phyloP scores from a whole-genome alignment of 2,329 filamentous ascomycete genomes.

The Phaeoacremonium minimum region DNA sequence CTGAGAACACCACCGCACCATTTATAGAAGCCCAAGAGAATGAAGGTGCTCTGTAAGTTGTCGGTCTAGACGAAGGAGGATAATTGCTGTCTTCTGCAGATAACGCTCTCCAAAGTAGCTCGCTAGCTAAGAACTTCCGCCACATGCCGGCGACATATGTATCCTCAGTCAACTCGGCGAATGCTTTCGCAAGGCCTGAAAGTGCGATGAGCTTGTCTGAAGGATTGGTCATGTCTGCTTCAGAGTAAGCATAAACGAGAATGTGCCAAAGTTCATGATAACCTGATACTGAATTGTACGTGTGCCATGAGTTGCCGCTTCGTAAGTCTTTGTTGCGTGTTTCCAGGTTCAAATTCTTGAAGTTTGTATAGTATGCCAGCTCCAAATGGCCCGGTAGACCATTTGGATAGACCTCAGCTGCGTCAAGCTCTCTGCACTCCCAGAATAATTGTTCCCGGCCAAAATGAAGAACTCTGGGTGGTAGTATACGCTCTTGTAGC shows the following conservation, averaged over 20 bases:
- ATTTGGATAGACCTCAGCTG: constrained; percentile 1
- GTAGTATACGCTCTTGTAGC: constrained; percentile 15
- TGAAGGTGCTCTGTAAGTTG: constrained; percentile 1
- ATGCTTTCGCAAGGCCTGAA: constrained; percentile 2
- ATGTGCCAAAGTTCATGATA: constrained; percentile 1
- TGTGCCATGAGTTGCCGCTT: not conserved
- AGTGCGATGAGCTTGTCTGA: constrained; percentile 9
- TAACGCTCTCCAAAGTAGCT: constrained; percentile 4
- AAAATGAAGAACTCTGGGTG: constrained; percentile 15
- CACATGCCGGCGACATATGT: constrained; percentile 5
- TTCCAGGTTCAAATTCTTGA: not conserved
- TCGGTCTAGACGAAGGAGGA: not conserved
- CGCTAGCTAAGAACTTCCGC: constrained; percentile 1
- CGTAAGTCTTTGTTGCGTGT: not conserved
- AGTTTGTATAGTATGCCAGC: not conserved
- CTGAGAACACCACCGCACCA: constrained; percentile 1
- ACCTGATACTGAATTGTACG: not conserved
- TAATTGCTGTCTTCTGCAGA: not conserved
- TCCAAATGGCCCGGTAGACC: not conserved
- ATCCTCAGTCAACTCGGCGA: not conserved
- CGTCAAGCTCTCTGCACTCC: constrained; percentile 11
- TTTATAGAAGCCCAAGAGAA: constrained; percentile 7
- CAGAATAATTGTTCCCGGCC: constrained; percentile 11
- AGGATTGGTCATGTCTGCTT: not conserved
- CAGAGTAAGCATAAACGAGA: constrained; percentile 2